Evolutionary conservation across 306 rosid genomes (phyloP).

Genomic region (Albizia julibrissin): DNA sequence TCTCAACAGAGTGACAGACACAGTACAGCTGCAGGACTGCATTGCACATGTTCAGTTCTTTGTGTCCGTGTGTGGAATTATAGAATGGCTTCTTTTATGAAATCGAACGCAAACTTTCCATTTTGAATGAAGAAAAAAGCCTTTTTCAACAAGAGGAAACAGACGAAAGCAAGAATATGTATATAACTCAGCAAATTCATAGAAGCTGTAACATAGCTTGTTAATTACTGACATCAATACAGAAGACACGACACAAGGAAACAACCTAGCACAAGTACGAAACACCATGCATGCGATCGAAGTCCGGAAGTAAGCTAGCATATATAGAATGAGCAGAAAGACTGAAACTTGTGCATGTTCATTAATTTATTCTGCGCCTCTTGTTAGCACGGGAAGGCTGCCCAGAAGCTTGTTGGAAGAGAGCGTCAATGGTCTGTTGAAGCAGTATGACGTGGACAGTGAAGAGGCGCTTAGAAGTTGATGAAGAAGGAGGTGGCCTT

Average conservation of each 20-base stretch:
- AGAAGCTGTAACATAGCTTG: neutral
- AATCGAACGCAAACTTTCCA: neutral
- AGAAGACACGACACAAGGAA: neutral
- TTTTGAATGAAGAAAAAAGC: neutral
- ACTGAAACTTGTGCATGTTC: neutral
- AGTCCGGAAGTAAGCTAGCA: neutral
- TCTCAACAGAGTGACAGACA: neutral
- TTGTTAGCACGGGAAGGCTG: constrained; percentile 31
- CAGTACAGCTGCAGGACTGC: neutral
- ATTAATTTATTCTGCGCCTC: constrained; percentile 25
- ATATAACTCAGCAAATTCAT: neutral
- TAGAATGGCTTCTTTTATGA: neutral
- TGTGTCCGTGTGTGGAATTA: neutral
- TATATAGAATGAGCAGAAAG: neutral
- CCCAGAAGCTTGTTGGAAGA: constrained; percentile 34
- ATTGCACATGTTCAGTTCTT: neutral
- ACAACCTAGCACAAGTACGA: neutral
- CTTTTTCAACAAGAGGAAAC: neutral
- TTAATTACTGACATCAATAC: neutral
- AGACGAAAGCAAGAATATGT: neutral
- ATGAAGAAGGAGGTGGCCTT: neutral
- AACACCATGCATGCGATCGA: neutral
- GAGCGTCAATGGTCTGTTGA: constrained; percentile 39
- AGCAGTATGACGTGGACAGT: constrained; percentile 23
- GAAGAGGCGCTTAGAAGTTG: constrained; percentile 5